Conservation (phyloP, 2,329 filamentous ascomycete genomes). For the Fusarium liriodendri region DNA sequence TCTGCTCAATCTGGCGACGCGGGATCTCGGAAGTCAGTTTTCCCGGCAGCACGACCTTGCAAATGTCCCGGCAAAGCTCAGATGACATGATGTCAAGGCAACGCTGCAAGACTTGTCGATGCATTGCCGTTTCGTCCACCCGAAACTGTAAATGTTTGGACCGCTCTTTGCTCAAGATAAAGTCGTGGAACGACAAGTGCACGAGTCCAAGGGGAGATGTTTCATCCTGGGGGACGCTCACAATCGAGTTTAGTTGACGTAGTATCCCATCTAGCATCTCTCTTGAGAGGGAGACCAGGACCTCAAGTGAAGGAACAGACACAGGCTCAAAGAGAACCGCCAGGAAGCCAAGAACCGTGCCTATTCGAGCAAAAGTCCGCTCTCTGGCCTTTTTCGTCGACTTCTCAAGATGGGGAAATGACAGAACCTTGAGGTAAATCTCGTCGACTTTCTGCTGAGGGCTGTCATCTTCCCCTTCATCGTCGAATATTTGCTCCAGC, state of each 20-base stretch:
- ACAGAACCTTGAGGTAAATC: slow-evolving; percentile 15
- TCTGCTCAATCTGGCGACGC: neutral
- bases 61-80: slow-evolving; percentile 7
- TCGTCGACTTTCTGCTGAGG: slow-evolving; percentile 8
- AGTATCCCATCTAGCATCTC: neutral
- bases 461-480: slow-evolving; percentile 59
- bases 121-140: neutral
- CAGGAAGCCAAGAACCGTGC: slow-evolving; percentile 1
- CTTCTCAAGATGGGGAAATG: neutral
- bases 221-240: neutral
- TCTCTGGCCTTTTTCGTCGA: neutral
- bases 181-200: slow-evolving; percentile 17
- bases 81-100: slow-evolving; percentile 3
- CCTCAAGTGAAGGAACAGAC: neutral
- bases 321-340: neutral
- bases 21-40: neutral
- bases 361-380: neutral
- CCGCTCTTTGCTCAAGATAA: neutral
- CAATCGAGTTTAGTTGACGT: neutral
- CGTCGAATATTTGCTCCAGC: neutral
- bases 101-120: neutral
- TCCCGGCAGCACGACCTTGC: neutral
- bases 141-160: neutral
- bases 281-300: neutral
- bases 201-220: neutral